These are phyloP conservation scores for Coffea eugenioides DNA, from an alignment of 257 asterid species.

Conservation along the genomic window DNA sequence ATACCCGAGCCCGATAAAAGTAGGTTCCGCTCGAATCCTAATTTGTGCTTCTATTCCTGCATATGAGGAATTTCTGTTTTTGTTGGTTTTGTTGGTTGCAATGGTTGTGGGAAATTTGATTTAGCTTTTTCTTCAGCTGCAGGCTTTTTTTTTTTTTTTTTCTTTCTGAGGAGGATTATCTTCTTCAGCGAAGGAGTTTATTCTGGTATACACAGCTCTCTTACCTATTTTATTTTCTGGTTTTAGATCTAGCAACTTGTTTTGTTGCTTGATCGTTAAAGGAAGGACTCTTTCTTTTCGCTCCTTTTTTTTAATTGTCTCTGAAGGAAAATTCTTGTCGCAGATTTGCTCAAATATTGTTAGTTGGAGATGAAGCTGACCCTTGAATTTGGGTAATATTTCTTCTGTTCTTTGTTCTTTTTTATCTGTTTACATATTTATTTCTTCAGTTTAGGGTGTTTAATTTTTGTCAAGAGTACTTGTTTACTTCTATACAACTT, in stretches of 20 bases:
- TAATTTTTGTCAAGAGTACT: background rate
- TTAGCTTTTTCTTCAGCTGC: background rate
- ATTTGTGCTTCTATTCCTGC: no score
- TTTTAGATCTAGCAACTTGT: background rate
- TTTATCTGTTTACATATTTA: background rate
- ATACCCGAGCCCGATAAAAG: background rate
- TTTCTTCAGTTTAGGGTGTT: background rate
- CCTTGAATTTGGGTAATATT: slow-evolving; percentile 78
- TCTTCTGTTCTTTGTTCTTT: background rate
- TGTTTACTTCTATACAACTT: background rate
- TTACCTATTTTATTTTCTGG: background rate
- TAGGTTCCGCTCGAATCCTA: background rate
- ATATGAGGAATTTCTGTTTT: no score
- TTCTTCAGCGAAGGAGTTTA: background rate
- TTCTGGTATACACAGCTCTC: background rate
- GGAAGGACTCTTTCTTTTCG: no score
- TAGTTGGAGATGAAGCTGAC: slow-evolving; percentile 63
- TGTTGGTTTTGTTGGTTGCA: no score
- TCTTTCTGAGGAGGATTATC: background rate
- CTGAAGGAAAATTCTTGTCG: background rate
- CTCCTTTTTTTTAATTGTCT: no score
- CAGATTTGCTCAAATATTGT: slow-evolving; percentile 5
- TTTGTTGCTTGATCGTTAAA: background rate
- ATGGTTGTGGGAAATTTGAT: background rate
- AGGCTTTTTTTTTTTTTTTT: no score